Percentiles rank a stretch among this genome's conserved stretches.
These are phyloP conservation scores for Metschnikowia anglica DNA, from an alignment of 805 yeast species.

Conservation along the genomic window DNA sequence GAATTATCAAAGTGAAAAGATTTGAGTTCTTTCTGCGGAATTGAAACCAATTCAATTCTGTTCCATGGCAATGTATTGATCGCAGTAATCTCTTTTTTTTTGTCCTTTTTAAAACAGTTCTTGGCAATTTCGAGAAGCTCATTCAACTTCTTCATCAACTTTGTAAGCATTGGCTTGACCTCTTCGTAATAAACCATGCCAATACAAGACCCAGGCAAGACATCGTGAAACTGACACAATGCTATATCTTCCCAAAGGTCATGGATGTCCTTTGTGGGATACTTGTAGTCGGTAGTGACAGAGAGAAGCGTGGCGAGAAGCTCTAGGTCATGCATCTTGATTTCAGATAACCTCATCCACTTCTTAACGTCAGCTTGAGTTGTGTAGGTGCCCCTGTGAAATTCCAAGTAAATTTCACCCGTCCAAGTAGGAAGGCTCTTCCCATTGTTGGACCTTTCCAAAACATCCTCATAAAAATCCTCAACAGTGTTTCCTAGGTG, in stretches of 20 bases:
- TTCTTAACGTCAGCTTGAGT: constrained; percentile 86
- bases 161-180: constrained; percentile 73
- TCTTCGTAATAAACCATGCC: constrained; percentile 84
- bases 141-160: constrained; percentile 53
- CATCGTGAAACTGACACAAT: constrained; percentile 95
- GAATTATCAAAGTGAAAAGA: constrained; percentile 7
- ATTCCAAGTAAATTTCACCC: constrained; percentile 92
- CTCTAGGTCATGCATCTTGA: constrained; percentile 82
- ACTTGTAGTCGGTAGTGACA: constrained; percentile 50
- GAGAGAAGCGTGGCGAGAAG: constrained; percentile 78
- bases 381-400: constrained; percentile 96
- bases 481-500: constrained; percentile 77
- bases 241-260: constrained; percentile 85
- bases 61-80: constrained; percentile 69
- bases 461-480: constrained; percentile 69
- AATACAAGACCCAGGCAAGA: constrained; percentile 95
- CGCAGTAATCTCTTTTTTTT: constrained; percentile 3
- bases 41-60: constrained; percentile 45
- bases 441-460: constrained; percentile 64
- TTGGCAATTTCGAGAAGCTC: constrained; percentile 53
- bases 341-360: constrained; percentile 73
- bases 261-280: constrained; percentile 70
- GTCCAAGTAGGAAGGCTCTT: constrained; percentile 76
- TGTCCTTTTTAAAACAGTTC: constrained; percentile 11
- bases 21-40: constrained; percentile 23